These are phyloP conservation scores for Rubia occidens DNA, from an alignment of 305 asterid species.

Conservation along the genomic window DNA sequence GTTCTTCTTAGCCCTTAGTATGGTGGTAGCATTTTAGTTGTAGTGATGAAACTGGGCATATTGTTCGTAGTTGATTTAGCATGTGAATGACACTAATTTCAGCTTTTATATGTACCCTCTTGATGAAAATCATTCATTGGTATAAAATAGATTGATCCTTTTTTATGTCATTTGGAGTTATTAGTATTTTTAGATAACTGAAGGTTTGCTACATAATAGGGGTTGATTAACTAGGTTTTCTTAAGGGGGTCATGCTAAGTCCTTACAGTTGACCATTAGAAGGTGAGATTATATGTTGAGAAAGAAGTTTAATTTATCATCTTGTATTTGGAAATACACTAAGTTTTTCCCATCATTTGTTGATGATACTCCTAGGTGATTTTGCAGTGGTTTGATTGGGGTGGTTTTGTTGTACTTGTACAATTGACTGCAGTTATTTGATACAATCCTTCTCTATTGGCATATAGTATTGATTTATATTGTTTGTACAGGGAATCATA, in stretches of 20 bases:
- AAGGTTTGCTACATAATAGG: not conserved
- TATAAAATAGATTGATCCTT: not conserved
- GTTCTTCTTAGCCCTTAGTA: not conserved
- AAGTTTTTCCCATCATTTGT: not conserved
- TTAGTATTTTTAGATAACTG: not conserved
- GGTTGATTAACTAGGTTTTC: not conserved
- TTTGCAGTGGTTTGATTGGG: not conserved
- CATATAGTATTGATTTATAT: not conserved
- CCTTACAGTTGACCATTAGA: not conserved
- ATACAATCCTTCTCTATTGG: no score
- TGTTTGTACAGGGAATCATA: not conserved
- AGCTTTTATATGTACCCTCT: not conserved
- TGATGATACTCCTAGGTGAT: not conserved
- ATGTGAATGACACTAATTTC: not conserved
- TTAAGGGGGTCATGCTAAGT: not conserved
- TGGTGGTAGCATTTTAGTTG: not conserved
- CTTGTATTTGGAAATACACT: not conserved
- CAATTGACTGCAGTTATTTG: constrained; percentile 1
- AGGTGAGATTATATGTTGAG: not conserved
- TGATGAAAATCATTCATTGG: not conserved
- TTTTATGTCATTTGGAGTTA: not conserved
- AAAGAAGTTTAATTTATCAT: not conserved
- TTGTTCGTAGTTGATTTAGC: not conserved
- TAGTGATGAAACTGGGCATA: not conserved
- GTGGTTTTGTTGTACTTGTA: not conserved